phyloP scores from a whole-genome alignment of 352 stramenopile species.

The Phytopythium kandeliae region DNA sequence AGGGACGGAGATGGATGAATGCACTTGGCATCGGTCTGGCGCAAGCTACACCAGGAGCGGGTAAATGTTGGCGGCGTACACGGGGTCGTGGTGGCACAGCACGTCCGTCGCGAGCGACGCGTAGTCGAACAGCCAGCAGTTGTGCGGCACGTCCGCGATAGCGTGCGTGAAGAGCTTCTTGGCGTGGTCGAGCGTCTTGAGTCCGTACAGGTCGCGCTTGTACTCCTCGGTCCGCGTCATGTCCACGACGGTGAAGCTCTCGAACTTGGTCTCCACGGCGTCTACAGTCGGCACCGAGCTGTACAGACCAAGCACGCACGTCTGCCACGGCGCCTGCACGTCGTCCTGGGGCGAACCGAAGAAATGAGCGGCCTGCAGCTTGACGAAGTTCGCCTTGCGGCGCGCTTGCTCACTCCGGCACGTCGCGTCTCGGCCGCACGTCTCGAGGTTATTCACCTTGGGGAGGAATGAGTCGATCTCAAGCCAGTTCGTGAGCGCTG shows the following conservation, averaged over 20 bases:
- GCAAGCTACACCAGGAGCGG: slow-evolving; percentile 22
- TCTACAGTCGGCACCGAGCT: slow-evolving; percentile 19
- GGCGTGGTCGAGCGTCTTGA: slow-evolving; percentile 26
- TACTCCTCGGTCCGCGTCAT: slow-evolving; percentile 35
- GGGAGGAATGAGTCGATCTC: slow-evolving; percentile 29
- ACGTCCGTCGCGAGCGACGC: slow-evolving; percentile 20
- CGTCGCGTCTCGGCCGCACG: slow-evolving; percentile 9
- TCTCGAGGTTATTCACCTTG: slow-evolving; percentile 26
- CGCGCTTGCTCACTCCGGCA: slow-evolving; percentile 15
- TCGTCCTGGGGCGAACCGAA: slow-evolving; percentile 39
- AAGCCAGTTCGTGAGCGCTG: slow-evolving; percentile 25
- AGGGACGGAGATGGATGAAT: no score
- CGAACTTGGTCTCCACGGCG: slow-evolving; percentile 27
- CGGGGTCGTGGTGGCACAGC: slow-evolving; percentile 18
- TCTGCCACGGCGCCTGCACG: slow-evolving; percentile 36
- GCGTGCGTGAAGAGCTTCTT: slow-evolving; percentile 18
- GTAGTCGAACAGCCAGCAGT: slow-evolving; percentile 38
- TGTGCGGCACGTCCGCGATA: slow-evolving; percentile 26
- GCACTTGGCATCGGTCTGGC: no score
- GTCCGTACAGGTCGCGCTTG: slow-evolving; percentile 26
- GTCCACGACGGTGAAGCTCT: slow-evolving; percentile 15
- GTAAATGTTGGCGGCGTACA: slow-evolving; percentile 25
- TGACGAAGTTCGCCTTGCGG: slow-evolving; percentile 38
- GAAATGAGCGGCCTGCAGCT: slow-evolving; percentile 36
- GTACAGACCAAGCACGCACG: slow-evolving; percentile 29